Percentiles rank a stretch among this genome's conserved stretches.
Evolutionary conservation across 805 yeast genomes (phyloP).

Genomic region (Metschnikowia amazonensis): DNA sequence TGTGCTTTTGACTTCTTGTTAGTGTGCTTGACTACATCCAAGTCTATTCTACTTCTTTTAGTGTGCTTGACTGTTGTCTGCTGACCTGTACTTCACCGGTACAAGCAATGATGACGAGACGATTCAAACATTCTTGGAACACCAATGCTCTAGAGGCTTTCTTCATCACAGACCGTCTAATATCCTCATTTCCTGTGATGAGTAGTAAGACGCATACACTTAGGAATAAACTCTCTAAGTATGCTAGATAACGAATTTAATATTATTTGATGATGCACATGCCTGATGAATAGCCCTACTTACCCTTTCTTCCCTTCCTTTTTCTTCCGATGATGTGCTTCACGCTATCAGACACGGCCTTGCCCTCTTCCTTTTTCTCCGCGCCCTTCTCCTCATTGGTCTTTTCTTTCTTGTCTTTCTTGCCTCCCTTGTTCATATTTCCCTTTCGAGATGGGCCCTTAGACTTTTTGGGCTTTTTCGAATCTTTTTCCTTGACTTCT

Average conservation of each 20-base stretch:
- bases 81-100: background rate
- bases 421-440: conserved; percentile 39
- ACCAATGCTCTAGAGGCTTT: background rate
- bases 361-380: conserved; percentile 14
- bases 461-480: conserved; percentile 22
- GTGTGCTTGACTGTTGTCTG: background rate
- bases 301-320: conserved; percentile 60
- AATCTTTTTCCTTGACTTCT: conserved; percentile 14
- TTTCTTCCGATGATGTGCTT: conserved; percentile 65
- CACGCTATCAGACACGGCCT: conserved; percentile 50
- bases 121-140: background rate
- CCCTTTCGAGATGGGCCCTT: conserved; percentile 38
- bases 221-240: background rate
- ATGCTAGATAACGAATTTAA: conserved; percentile 6
- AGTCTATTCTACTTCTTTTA: too few relatives aligned
- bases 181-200: conserved; percentile 2
- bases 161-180: conserved; percentile 1
- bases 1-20: too few relatives aligned
- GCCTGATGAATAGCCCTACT: conserved; percentile 14
- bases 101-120: conserved; percentile 1
- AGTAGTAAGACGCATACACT: background rate
- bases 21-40: background rate
- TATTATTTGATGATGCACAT: conserved; percentile 3
- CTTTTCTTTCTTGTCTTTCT: conserved; percentile 12
- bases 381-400: conserved; percentile 15